Percentiles rank a stretch among this genome's conserved stretches.
These are phyloP conservation scores for Chlorokybus atmophyticus DNA, from an alignment of 139 green algal genomes.

Conservation along the genomic window DNA sequence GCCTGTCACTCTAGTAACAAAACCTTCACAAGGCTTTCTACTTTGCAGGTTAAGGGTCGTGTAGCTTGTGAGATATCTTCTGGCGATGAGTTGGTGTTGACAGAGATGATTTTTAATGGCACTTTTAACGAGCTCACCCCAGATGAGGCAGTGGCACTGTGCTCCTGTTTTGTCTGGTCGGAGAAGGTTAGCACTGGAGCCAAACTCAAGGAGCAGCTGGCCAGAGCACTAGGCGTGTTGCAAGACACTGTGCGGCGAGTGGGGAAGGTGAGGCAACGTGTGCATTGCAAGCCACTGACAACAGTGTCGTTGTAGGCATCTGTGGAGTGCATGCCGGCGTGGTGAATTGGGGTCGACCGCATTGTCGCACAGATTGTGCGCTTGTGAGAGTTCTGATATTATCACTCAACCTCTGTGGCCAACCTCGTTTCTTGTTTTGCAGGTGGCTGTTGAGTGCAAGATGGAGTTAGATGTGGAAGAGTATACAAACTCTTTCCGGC, in stretches of 20 bases:
- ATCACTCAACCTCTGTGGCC: neutral
- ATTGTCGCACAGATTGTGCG: no score
- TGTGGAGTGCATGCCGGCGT: no score
- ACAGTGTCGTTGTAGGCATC: neutral
- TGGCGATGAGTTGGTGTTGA: constrained; percentile 23
- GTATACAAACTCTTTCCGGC: constrained; percentile 57
- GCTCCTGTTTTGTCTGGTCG: constrained; percentile 51
- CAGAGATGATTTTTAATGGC: constrained; percentile 68
- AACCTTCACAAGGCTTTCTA: no score
- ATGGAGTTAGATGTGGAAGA: constrained; percentile 43
- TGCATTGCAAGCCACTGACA: neutral
- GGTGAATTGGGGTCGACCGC: no score
- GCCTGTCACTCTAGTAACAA: no score
- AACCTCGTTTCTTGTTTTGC: constrained; percentile 1
- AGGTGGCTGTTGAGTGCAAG: constrained; percentile 16
- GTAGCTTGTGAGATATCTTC: constrained; percentile 27
- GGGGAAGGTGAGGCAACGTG: no score
- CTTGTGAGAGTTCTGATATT: no score
- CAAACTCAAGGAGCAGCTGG: constrained; percentile 33
- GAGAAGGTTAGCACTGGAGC: constrained; percentile 34
- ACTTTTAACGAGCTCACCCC: constrained; percentile 36
- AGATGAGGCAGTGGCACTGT: constrained; percentile 48
- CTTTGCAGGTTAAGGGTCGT: no score
- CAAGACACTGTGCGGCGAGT: constrained; percentile 28
- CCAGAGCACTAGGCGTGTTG: constrained; percentile 45